phyloP scores from a whole-genome alignment of 768 basidiomycete species.

The Leccinum incarnatum region DNA sequence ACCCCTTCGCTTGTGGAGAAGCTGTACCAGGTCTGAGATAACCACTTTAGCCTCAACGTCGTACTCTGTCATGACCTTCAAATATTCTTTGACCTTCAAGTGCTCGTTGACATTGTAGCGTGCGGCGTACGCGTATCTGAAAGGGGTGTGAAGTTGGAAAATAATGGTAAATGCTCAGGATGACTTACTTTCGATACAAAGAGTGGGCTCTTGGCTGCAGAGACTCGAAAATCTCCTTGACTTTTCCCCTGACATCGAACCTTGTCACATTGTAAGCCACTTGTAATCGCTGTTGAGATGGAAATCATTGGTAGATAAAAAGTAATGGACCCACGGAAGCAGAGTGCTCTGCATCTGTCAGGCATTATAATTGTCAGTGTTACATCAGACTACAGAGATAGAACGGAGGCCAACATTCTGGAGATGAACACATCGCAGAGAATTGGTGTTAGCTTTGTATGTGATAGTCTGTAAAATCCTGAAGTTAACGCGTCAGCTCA shows the following conservation, averaged over 20 bases:
- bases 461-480: conserved; percentile 4
- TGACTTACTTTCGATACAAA: conserved; percentile 10
- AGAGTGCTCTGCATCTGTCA: conserved; percentile 45
- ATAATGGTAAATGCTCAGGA: background rate
- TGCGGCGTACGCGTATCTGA: background rate
- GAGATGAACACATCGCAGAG: conserved; percentile 40
- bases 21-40: conserved; percentile 23
- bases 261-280: conserved; percentile 29
- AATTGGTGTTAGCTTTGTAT: conserved; percentile 13
- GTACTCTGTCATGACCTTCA: conserved; percentile 14
- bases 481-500: background rate
- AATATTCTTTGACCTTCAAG: conserved; percentile 12
- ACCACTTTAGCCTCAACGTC: conserved; percentile 8
- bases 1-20: conserved; percentile 17
- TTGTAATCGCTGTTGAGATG: background rate
- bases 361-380: background rate
- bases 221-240: conserved; percentile 5
- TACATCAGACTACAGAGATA: background rate
- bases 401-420: conserved; percentile 42
- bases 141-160: background rate
- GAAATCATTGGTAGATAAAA: background rate
- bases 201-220: conserved; percentile 3
- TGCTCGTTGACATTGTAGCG: background rate
- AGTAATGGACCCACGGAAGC: conserved; percentile 39
- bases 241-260: background rate